Conservation (phyloP, 768 basidiomycete genomes). For the Mycena haematopus region DNA sequence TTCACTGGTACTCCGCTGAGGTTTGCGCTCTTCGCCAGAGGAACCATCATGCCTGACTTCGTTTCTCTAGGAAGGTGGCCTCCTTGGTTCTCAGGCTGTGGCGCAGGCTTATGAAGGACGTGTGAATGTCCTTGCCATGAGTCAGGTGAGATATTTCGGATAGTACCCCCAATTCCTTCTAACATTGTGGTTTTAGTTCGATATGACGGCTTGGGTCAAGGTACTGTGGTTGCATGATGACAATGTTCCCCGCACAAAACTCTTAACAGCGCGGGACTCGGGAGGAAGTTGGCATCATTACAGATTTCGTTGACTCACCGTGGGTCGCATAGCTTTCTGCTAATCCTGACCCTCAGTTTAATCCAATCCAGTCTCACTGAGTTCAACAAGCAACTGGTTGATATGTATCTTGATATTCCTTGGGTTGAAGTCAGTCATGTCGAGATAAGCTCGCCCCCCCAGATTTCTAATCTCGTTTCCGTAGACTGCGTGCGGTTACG, state of each 20-base stretch:
- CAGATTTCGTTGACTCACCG: constrained; percentile 75
- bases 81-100: constrained; percentile 90
- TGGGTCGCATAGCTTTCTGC: constrained; percentile 18
- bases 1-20: constrained; percentile 88
- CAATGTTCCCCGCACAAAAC: constrained; percentile 23
- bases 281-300: constrained; percentile 85
- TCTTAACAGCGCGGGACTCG: constrained; percentile 60
- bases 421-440: constrained; percentile 62
- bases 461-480: constrained; percentile 17
- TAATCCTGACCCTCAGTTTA: constrained; percentile 13
- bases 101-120: constrained; percentile 74
- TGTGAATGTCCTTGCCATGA: constrained; percentile 81
- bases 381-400: constrained; percentile 80
- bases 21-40: constrained; percentile 41
- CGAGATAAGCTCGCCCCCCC: constrained; percentile 19
- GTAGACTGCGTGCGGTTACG: constrained; percentile 87
- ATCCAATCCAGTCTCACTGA: constrained; percentile 66
- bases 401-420: constrained; percentile 83
- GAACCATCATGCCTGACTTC: constrained; percentile 22
- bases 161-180: constrained; percentile 20
- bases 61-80: constrained; percentile 72
- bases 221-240: constrained; percentile 45
- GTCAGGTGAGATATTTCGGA: constrained; percentile 59
- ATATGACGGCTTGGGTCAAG: constrained; percentile 97
- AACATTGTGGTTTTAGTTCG: constrained; percentile 57